Evolutionary conservation across 495 filamentous ascomycete species (phyloP), one percentile per base, ranked within the genome.

Genomic region (Aspergillus haitiensis): DNA sequence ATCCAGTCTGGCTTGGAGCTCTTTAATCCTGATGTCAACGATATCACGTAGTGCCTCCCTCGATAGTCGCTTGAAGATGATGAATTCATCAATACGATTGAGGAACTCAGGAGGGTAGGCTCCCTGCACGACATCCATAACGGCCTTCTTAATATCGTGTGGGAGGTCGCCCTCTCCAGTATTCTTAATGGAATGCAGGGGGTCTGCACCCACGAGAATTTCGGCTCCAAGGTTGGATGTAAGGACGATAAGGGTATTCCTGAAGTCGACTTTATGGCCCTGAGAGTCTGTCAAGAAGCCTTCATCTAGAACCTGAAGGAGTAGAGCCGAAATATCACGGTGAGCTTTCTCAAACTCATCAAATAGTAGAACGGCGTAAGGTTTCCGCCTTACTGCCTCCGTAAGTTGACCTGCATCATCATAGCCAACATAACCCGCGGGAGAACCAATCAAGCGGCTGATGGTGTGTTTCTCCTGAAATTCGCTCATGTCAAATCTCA

Each of bases 321-420:
- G 84, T n/a, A 98, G 76, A 0, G 93, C 87, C 3, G 91, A 94
- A 60, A 98, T 97, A 68, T 98, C 94, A 21, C 90, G 87, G 68
- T 98, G 93, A 2, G 93, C 93, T 69, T 98, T 97, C 70, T 98
- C 93, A 68, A 97, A 98, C 66, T 98, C 94, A 74, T 98, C 94
- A 62, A 98, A 96, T 2, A 98, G 79, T 0, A 98, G 77, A 6
- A 98, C 90, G 2, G 94, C 94, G 65, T 98, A 98, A 1, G 94
- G 94, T 70, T 98, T 98, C 52, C 94, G 84, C 48, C 94, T 82
- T 3, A 98, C 92, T 16, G 94, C 94, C 70, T 98, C 94, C 2
- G 94, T 98, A 7, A 98, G 82, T 71, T 98, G 94, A 7, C 94
- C 94, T 16, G 93, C 92, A 71, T 98, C 94, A 39, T 98, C 94